Conservation (phyloP, 371 early-diverging fungal species). For the Mortierella sp. region DNA sequence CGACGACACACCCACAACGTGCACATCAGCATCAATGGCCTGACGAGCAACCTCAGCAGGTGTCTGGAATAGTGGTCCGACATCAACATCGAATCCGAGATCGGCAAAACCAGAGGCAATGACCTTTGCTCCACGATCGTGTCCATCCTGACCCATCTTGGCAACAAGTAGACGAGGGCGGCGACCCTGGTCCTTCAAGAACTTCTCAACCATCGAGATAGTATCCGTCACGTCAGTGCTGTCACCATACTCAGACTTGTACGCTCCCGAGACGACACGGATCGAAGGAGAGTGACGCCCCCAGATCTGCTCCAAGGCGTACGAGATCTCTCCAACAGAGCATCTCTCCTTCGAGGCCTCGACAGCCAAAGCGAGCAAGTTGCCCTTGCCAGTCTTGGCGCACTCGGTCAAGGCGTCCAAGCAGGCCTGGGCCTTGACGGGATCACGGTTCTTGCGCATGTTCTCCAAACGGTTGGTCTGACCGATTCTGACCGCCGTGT, state of each 20-base stretch:
- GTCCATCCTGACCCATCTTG: conserved; percentile 95
- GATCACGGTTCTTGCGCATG: conserved; percentile 67
- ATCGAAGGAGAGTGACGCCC: conserved; percentile 84
- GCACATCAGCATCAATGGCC: conserved; percentile 90
- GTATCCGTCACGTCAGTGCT: conserved; percentile 73
- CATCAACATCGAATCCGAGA: conserved; percentile 91
- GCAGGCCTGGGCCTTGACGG: conserved; percentile 62
- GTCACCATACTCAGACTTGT: conserved; percentile 83
- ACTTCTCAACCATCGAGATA: conserved; percentile 69
- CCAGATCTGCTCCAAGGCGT: conserved; percentile 82
- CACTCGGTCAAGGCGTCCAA: conserved; percentile 75
- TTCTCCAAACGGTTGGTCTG: conserved; percentile 74
- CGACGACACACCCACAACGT: conserved; percentile 87
- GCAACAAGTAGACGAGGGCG: conserved; percentile 88
- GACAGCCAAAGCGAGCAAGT: conserved; percentile 72
- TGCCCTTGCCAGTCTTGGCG: conserved; percentile 74
- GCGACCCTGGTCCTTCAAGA: conserved; percentile 75
- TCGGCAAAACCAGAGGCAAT: conserved; percentile 91
- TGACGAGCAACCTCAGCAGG: conserved; percentile 89
- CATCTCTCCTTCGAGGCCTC: conserved; percentile 81
- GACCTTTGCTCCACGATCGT: conserved; percentile 91
- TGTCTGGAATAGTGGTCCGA: conserved; percentile 90
- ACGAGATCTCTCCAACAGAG: conserved; percentile 88
- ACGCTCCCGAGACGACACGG: conserved; percentile 86
- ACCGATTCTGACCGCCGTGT: conserved; percentile 73